Conservation (phyloP, 257 asterid species). For the Anisodus acutangulus region DNA sequence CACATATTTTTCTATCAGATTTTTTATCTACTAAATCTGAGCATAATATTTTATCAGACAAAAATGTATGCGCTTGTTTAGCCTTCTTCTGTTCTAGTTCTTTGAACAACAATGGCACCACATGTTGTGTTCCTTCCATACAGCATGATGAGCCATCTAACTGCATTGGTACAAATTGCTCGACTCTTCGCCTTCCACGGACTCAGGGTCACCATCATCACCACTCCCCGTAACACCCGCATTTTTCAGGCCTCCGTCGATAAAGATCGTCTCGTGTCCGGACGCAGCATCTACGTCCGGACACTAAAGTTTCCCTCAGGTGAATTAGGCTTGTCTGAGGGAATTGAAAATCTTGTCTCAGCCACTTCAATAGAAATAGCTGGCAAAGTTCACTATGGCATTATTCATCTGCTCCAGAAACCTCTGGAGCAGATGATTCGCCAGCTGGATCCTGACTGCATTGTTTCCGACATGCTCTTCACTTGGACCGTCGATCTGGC, state of each 20-base stretch:
- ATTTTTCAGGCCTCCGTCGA: background rate
- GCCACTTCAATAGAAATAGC: background rate
- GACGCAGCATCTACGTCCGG: background rate
- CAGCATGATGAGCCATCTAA: background rate
- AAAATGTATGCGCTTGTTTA: background rate
- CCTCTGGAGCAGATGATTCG: background rate
- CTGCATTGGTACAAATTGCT: background rate
- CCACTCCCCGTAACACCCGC: background rate
- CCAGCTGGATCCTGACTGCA: background rate
- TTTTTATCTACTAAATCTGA: too few species aligned
- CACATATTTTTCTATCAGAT: too few species aligned
- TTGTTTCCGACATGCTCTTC: background rate
- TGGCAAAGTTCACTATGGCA: background rate
- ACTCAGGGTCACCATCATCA: background rate
- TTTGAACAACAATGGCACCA: background rate
- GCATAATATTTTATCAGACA: background rate
- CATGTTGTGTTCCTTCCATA: conserved; percentile 12
- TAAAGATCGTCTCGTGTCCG: background rate
- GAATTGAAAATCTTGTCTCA: background rate
- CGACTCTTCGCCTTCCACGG: background rate
- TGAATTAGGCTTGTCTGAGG: background rate
- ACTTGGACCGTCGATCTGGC: background rate
- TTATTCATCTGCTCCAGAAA: background rate
- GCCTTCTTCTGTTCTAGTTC: background rate
- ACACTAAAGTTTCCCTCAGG: background rate